Conservation (phyloP, 2,329 filamentous ascomycete species). For the Kalmusia sp. region DNA sequence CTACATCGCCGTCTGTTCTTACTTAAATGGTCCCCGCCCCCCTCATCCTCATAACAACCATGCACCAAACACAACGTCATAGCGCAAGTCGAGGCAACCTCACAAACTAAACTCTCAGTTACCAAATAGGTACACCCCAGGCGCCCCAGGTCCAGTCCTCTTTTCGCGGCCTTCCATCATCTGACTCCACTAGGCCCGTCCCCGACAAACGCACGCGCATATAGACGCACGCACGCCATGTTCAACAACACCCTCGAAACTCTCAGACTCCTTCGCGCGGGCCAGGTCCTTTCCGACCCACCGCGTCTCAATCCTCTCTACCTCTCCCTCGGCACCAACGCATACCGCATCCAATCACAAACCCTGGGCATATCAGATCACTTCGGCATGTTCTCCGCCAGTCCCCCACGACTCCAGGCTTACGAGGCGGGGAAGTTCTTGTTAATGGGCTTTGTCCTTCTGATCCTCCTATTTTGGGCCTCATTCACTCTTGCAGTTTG, state of each 20-base stretch:
- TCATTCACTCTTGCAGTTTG: constrained; percentile 6
- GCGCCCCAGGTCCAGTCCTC: constrained; percentile 3
- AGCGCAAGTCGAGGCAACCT: constrained; percentile 5
- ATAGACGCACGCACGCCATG: constrained; percentile 5
- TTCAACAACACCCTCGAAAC: constrained; percentile 8
- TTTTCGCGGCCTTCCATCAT: constrained; percentile 1
- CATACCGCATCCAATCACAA: constrained; percentile 9
- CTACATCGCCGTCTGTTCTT: constrained; percentile 1
- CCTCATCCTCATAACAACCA: constrained; percentile 8
- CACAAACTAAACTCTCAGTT: constrained; percentile 5
- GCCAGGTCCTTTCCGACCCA: constrained; percentile 6
- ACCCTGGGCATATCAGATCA: constrained; percentile 5
- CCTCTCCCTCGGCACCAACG: constrained; percentile 4
- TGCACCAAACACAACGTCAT: constrained; percentile 2
- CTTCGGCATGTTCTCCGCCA: constrained; percentile 5
- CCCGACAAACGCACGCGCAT: not conserved
- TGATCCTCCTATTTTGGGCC: constrained; percentile 3
- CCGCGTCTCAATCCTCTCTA: constrained; percentile 4
- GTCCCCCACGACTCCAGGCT: constrained; percentile 1
- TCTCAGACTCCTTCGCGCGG: constrained; percentile 1
- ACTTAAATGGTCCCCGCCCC: not conserved
- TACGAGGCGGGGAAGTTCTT: constrained; percentile 1
- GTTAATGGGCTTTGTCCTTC: constrained; percentile 1
- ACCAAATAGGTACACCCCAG: constrained; percentile 5
- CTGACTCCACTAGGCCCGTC: not conserved